Conservation (phyloP, 2,329 filamentous ascomycete species). For the Hyphodiscus sp. region DNA sequence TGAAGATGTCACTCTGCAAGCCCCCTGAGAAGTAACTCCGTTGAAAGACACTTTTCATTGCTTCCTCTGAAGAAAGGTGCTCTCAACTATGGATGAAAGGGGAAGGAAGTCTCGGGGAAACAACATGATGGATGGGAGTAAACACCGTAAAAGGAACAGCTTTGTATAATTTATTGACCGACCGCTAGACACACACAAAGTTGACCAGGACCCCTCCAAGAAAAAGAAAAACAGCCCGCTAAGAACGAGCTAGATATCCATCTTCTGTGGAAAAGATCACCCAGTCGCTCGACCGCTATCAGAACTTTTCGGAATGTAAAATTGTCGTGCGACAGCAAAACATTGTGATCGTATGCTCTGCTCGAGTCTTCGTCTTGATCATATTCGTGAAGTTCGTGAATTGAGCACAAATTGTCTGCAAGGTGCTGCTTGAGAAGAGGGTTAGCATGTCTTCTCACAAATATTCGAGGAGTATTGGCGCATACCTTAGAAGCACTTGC, state of each 20-base stretch:
- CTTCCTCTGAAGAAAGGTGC: conserved; percentile 21
- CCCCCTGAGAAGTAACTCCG: not conserved
- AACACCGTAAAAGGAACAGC: conserved; percentile 19
- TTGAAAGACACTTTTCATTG: conserved; percentile 15
- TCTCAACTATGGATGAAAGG: conserved; percentile 16
- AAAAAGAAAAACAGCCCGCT: conserved; percentile 28
- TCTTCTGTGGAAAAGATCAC: conserved; percentile 24
- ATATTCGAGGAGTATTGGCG: not conserved
- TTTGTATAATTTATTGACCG: conserved; percentile 27
- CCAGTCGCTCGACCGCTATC: conserved; percentile 29
- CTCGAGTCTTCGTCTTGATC: conserved; percentile 27
- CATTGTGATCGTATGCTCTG: conserved; percentile 23
- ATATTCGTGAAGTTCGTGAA: conserved; percentile 30
- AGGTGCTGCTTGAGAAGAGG: conserved; percentile 7
- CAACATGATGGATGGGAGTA: conserved; percentile 16
- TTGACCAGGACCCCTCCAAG: conserved; percentile 25
- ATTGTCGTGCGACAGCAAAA: conserved; percentile 25
- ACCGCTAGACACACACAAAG: conserved; percentile 27
- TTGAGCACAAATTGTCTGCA: conserved; percentile 25
- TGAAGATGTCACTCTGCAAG: not conserved
- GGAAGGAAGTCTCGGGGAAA: conserved; percentile 13
- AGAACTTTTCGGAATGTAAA: conserved; percentile 32
- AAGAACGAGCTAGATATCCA: conserved; percentile 22
- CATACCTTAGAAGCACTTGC: conserved; percentile 99
- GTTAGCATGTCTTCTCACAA: not conserved